Conservation (phyloP, 148 eudicot species). For the Rheum nobile region DNA sequence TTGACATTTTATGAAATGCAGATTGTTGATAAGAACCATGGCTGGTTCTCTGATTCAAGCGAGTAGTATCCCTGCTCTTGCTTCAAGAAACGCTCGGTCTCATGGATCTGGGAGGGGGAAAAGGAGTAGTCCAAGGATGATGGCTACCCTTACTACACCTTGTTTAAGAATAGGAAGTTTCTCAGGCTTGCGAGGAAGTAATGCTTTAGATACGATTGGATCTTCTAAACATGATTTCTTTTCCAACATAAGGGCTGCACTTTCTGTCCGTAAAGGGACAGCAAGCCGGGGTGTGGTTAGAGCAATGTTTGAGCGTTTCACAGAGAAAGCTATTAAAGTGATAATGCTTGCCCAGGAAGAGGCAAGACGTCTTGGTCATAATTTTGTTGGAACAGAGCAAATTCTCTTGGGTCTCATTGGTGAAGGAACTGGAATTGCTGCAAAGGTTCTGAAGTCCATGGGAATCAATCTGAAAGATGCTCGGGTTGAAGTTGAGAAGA, state of each 20-base stretch:
- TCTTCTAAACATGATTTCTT: slow-evolving; percentile 35
- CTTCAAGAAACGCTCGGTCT: slow-evolving; percentile 33
- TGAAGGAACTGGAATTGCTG: slow-evolving; percentile 98
- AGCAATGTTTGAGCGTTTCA: slow-evolving; percentile 94
- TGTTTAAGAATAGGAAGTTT: slow-evolving; percentile 40
- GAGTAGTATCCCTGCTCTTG: slow-evolving; percentile 48
- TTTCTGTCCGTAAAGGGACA: slow-evolving; percentile 34
- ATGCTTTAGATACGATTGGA: slow-evolving; percentile 44
- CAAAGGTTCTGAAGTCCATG: slow-evolving; percentile 94
- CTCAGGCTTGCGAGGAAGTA: slow-evolving; percentile 53
- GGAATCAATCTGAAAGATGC: slow-evolving; percentile 92
- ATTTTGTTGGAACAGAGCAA: slow-evolving; percentile 94
- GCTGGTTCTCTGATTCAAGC: slow-evolving; percentile 70
- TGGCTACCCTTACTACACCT: slow-evolving; percentile 31
- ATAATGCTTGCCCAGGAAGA: slow-evolving; percentile 98
- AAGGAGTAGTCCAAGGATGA: slow-evolving; percentile 29
- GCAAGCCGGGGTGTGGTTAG: slow-evolving; percentile 41
- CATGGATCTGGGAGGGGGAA: slow-evolving; percentile 41
- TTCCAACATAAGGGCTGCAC: slow-evolving; percentile 44
- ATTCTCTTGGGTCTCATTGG: slow-evolving; percentile 88
- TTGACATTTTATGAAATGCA: background rate
- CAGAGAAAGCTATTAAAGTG: slow-evolving; percentile 91
- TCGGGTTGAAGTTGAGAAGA: slow-evolving; percentile 93
- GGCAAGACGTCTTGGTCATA: slow-evolving; percentile 85
- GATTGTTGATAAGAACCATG: slow-evolving; percentile 23